Base-by-base conservation (phyloP, 208 protist genomes). In the Acanthamoeba rhysodes region DNA sequence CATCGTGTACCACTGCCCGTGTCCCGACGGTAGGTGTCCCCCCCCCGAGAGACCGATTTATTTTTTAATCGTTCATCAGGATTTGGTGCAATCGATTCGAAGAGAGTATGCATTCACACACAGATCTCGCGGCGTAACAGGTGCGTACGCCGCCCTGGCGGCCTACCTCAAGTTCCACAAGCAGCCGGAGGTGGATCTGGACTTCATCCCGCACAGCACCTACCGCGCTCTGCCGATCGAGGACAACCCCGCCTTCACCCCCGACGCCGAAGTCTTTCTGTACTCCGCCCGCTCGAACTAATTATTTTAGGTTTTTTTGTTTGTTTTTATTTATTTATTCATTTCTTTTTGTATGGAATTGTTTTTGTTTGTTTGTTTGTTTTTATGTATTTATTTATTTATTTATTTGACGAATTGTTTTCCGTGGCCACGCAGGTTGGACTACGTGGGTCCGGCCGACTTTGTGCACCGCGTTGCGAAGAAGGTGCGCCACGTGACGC, bases 1-100 rank as follows among this genome's bases (percentile, higher is more conserved):
- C 53, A 24, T 90, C 57, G 55, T 90, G 8, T 90, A 90, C 41
- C 82, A 90, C 82, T 90, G 82, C 24, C 82, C 82, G 29, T 90
- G 82, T 32, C 82, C 82, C 12, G 82, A 90, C 18, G 74, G 74
- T 84, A 29, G n/a, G n/a, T n/a, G n/a, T n/a, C n/a, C n/a, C n/a
- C n/a, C n/a, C n/a, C n/a, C n/a, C n/a, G n/a, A n/a, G n/a, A n/a
- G n/a, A n/a, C n/a, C n/a, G n/a, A n/a, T n/a, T n/a, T n/a, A n/a
- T n/a, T n/a, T n/a, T n/a, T n/a, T n/a, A n/a, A n/a, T n/a, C n/a
- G n/a, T 37, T 9, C 16, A n/a, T 8, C 62, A 68, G 4, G 5
- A 27, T 32, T 68, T 68, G 24, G 14, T 24, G 2, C 29, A 80
- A 4, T n/a, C n/a, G 24, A 74, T 74, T 74, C n/a, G 12, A 74